Conservation (phyloP, 2,329 filamentous ascomycete genomes). For the Ascochyta lentis region DNA sequence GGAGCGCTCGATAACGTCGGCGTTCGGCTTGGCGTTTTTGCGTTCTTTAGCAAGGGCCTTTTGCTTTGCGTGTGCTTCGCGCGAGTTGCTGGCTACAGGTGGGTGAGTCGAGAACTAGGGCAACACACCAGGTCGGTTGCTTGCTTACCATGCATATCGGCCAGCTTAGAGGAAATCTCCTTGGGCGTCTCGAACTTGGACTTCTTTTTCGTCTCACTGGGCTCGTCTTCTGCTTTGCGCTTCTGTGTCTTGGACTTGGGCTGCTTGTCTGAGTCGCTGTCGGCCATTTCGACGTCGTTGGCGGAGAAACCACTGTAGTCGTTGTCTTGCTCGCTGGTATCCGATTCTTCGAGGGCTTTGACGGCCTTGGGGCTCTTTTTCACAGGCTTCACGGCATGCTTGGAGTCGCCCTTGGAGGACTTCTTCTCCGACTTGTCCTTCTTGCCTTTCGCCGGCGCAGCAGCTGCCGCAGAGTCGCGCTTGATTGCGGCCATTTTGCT, state of each 20-base stretch:
- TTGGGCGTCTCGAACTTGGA: constrained; percentile 27
- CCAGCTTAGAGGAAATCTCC: constrained; percentile 30
- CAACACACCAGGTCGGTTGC: background rate
- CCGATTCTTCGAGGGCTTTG: constrained; percentile 44
- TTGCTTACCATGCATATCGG: constrained; percentile 37
- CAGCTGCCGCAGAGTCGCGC: constrained; percentile 34
- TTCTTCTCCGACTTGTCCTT: constrained; percentile 48
- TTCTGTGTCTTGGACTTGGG: constrained; percentile 30
- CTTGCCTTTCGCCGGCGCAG: constrained; percentile 43
- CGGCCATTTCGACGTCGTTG: constrained; percentile 34
- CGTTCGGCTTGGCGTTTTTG: constrained; percentile 90
- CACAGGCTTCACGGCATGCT: constrained; percentile 33
- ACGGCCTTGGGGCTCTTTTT: constrained; percentile 41
- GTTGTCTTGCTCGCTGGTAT: constrained; percentile 46
- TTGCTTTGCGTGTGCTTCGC: constrained; percentile 92
- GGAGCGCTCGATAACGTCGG: constrained; percentile 83
- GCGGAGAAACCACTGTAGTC: constrained; percentile 46
- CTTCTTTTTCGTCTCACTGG: constrained; percentile 36
- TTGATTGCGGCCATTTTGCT: constrained; percentile 47
- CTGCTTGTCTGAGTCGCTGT: constrained; percentile 29
- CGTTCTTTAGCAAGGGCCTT: constrained; percentile 87
- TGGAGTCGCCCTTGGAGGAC: constrained; percentile 34
- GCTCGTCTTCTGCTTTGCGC: constrained; percentile 25
- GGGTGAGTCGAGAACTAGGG: constrained; percentile 18
- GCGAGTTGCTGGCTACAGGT: constrained; percentile 69